Percentiles rank a stretch among this genome's conserved stretches.
phyloP scores from a whole-genome alignment of 148 eudicot genomes.

The Rhododendron mucronatum region DNA sequence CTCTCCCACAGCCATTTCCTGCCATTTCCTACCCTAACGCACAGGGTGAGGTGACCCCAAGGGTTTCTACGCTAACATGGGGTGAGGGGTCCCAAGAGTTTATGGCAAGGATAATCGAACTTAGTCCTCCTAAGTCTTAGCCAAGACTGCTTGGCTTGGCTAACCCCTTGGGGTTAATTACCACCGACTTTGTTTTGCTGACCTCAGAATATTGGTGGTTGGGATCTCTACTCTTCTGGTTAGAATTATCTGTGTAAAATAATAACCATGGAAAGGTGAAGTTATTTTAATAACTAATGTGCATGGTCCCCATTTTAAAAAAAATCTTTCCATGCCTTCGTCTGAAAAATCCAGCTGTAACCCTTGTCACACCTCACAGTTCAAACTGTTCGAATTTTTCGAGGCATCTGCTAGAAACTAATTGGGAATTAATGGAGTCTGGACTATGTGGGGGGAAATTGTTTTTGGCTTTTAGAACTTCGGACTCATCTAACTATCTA shows the following conservation, averaged over 20 bases:
- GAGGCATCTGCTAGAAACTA: background rate
- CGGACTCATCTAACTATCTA: background rate
- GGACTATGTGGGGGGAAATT: background rate
- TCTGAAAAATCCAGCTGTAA: background rate
- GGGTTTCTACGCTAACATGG: too few species aligned
- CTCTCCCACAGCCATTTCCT: too few species aligned
- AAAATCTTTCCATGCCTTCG: background rate
- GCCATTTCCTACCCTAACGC: too few species aligned
- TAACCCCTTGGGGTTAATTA: too few species aligned
- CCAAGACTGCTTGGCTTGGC: too few species aligned
- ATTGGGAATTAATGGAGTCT: background rate
- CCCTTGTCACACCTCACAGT: background rate
- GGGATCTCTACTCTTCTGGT: background rate
- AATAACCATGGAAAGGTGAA: background rate
- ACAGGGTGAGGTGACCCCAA: too few species aligned
- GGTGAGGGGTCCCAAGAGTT: too few species aligned
- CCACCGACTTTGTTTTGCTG: background rate
- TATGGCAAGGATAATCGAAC: too few species aligned
- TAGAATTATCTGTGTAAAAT: background rate
- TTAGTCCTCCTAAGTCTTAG: too few species aligned
- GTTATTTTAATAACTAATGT: background rate
- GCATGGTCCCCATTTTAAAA: background rate
- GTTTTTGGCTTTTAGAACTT: background rate
- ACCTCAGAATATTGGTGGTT: background rate
- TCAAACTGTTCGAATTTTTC: background rate